These are phyloP conservation scores for Scheffersomyces segobiensis DNA, from an alignment of 1,139 yeast genomes.

Conservation along the genomic window DNA sequence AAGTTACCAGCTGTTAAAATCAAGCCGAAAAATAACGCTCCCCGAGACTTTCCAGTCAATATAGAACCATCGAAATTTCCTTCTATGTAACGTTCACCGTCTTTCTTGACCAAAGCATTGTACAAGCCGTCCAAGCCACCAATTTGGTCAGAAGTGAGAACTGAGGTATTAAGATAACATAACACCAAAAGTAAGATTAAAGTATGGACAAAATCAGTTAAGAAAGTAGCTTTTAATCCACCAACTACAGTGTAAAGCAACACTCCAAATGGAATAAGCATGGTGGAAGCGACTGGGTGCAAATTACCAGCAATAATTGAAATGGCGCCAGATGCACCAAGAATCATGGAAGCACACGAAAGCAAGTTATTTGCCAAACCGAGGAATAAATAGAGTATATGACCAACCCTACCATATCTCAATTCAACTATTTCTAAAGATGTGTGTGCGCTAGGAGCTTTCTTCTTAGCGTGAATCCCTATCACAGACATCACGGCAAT, in stretches of 20 bases:
- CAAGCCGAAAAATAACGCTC: conserved; percentile 29
- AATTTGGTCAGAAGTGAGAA: conserved; percentile 23
- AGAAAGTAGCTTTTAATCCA: conserved; percentile 42
- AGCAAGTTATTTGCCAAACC: conserved; percentile 32
- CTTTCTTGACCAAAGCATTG: conserved; percentile 17
- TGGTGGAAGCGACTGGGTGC: conserved; percentile 32
- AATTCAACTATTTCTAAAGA: conserved; percentile 31
- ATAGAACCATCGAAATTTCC: conserved; percentile 36
- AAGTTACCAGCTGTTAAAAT: conserved; percentile 30
- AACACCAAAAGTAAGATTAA: conserved; percentile 32
- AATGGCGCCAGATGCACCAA: conserved; percentile 39
- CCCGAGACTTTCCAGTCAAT: conserved; percentile 35
- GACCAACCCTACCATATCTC: conserved; percentile 31
- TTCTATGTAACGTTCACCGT: conserved; percentile 20
- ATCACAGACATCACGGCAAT: conserved; percentile 28
- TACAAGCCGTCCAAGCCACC: conserved; percentile 33
- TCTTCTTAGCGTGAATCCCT: conserved; percentile 32
- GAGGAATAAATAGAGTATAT: conserved; percentile 31
- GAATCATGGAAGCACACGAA: conserved; percentile 35
- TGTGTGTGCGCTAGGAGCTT: conserved; percentile 30
- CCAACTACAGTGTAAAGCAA: conserved; percentile 39
- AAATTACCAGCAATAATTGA: conserved; percentile 34
- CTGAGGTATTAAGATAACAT: conserved; percentile 27
- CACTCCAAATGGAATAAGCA: conserved; percentile 41
- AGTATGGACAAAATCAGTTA: conserved; percentile 38